phyloP scores from a whole-genome alignment of 352 stramenopile species.

The Phytophthora citricola region DNA sequence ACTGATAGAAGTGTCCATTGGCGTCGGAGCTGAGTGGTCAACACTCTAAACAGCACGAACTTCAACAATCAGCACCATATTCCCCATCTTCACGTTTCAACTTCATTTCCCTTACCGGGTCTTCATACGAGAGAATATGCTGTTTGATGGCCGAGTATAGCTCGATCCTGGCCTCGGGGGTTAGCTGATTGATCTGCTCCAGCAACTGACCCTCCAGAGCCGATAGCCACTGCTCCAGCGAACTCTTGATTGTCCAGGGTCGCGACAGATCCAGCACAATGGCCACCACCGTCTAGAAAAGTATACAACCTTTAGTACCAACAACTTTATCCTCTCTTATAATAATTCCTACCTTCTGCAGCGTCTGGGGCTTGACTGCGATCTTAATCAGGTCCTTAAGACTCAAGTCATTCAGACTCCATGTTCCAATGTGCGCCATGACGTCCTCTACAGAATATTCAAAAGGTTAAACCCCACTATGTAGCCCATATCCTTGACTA shows the following conservation, averaged over 20 bases:
- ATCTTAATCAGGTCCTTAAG: slow-evolving; percentile 76
- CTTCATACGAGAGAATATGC: slow-evolving; percentile 78
- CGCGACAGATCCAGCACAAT: slow-evolving; percentile 78
- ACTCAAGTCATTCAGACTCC: slow-evolving; percentile 76
- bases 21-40: slow-evolving; percentile 54
- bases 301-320: slow-evolving; percentile 1
- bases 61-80: slow-evolving; percentile 10
- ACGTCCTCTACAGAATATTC: slow-evolving; percentile 56
- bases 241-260: slow-evolving; percentile 85
- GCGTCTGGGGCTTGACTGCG: slow-evolving; percentile 60
- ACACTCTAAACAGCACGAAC: slow-evolving; percentile 45
- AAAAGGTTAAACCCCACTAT: not conserved
- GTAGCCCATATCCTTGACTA: not conserved
- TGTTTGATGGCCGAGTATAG: slow-evolving; percentile 74
- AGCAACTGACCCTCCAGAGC: slow-evolving; percentile 73
- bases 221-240: slow-evolving; percentile 85
- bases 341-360: slow-evolving; percentile 47
- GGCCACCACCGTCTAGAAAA: slow-evolving; percentile 59
- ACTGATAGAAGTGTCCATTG: slow-evolving; percentile 64
- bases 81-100: not conserved
- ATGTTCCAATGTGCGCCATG: slow-evolving; percentile 79
- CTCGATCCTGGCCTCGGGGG: slow-evolving; percentile 54
- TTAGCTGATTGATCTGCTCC: slow-evolving; percentile 73
- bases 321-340: not conserved
- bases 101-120: slow-evolving; percentile 53